These are phyloP conservation scores for Tricholoma furcatifolium DNA, from an alignment of 768 basidiomycete species.

Conservation along the genomic window DNA sequence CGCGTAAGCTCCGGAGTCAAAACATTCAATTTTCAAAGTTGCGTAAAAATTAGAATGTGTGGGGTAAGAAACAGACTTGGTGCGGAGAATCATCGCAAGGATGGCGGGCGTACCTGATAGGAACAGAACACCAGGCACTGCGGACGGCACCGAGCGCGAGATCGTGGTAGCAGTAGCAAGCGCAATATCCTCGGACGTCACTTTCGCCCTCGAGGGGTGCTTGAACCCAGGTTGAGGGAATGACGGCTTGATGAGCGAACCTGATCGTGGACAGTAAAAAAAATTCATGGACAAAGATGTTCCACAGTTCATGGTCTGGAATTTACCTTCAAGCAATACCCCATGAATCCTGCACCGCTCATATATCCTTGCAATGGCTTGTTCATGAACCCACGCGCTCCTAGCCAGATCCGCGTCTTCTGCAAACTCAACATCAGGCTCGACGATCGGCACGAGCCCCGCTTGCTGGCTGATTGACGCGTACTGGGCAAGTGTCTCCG, in stretches of 20 bases:
- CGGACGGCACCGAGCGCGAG: slow-evolving; percentile 41
- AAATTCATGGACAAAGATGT: not conserved
- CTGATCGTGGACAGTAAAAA: slow-evolving; percentile 19
- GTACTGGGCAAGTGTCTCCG: slow-evolving; percentile 46
- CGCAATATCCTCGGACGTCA: slow-evolving; percentile 40
- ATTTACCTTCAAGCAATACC: slow-evolving; percentile 46
- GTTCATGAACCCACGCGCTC: slow-evolving; percentile 46
- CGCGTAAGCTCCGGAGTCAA: not conserved
- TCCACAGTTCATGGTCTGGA: not conserved
- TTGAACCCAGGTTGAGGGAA: slow-evolving; percentile 50
- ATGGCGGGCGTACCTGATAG: slow-evolving; percentile 38
- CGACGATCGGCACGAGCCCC: slow-evolving; percentile 50
- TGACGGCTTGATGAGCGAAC: slow-evolving; percentile 50
- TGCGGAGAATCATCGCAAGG: slow-evolving; percentile 1
- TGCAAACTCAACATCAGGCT: slow-evolving; percentile 51
- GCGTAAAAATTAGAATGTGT: not conserved
- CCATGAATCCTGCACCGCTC: slow-evolving; percentile 42
- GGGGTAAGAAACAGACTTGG: not conserved
- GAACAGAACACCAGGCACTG: slow-evolving; percentile 50
- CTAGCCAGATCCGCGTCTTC: slow-evolving; percentile 44
- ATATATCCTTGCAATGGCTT: slow-evolving; percentile 44
- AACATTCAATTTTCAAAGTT: not conserved
- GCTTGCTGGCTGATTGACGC: slow-evolving; percentile 52
- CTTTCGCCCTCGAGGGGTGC: slow-evolving; percentile 34
- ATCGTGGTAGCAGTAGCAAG: slow-evolving; percentile 45